Evolutionary conservation across 345 rosid species (phyloP), one percentile per base, ranked within the genome.

Genomic region (Eucalyptus curtisii): DNA sequence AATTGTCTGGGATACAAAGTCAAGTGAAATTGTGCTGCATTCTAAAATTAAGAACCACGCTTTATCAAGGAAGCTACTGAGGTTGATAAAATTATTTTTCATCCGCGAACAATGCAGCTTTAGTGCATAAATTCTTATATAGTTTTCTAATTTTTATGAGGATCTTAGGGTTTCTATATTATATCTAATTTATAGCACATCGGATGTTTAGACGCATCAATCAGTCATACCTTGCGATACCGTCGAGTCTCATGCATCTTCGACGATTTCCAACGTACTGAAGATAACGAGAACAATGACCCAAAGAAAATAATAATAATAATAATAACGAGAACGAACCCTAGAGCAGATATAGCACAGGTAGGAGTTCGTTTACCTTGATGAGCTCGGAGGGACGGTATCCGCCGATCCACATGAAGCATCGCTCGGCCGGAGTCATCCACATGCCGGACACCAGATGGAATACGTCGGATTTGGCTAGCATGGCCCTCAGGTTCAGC

Each of bases 331-430:
- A n/a, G 49, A 47, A 10, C 49, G 49, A 48, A 50, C 37, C 53
- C 48, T 30, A 27, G 57, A n/a, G 53, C 37, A 33, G 37, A 85
- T 8, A 84, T 24, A 84, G 12, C 50, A 13, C 6, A 13, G 24
- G n/a, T 40, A 31, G 27, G 19, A 45, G 22, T 40, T 68, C 13
- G 47, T 13, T 30, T 89, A 93, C 95, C 95, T 91, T 92, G 91
- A 93, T 90, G 87, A 93, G 92, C 85, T 92, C 92, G 10, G 95
- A 93, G 14, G 95, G 95, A 31, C 94, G 94, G 90, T 89, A 93
- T 79, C 91, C 95, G 49, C 95, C 95, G 61, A 93, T 91, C 95
- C 95, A 93, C 91, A 93, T 37, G 93, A 92, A 93, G 90, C 91
- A 93, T 31, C 95, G 92, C 86, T 93, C 95, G 9, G 92, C 91